Evolutionary conservation across 805 yeast species (phyloP), one percentile per base, ranked within the genome.

Genomic region (Kregervanrija fluxuum): DNA sequence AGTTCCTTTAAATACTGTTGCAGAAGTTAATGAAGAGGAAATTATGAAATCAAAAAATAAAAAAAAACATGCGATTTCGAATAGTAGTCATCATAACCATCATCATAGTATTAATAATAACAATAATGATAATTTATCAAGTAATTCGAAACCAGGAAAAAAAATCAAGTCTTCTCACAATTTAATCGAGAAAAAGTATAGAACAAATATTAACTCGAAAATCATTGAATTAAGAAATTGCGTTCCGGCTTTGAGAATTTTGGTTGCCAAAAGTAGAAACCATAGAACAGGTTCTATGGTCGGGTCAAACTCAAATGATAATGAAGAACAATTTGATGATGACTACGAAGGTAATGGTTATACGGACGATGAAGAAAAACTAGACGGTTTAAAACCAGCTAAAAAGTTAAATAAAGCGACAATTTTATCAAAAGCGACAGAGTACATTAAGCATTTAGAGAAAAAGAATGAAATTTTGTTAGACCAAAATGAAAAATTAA

Each of bases 301-400:
- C 14, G 44, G 38, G 9, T 31, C 42, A 11, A 22, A 13, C 14
- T 22, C 38, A 17, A 40, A 67, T 3, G 68, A 67, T 37, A 70
- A 69, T 40, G 73, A 69, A 33, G 73, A 68, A 44, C 64, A 53
- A 12, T 73, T 71, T 37, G 70, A 66, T 34, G 77, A 74, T 46
- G 66, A 71, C 16, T 79, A 69, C 41, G 65, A 71, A 41, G 66
- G 79, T 45, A 74, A 79, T 49, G 80, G 81, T 39, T 71, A 70
- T 50, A 63, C 77, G 46, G 84, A 79, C 51, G 83, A 70, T 37
- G 70, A 64, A 37, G 52, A 58, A 40, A 75, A 79, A 49, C 65
- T 85, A 54, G 91, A 85, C 59, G 91, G 91, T 2, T 68, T 85
- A 46, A 75, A 77, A 40, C 90, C 91, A 0, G 91, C 95, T 4